These are phyloP conservation scores for Wallacemonas sp. DNA, from an alignment of 208 protist genomes.

Conservation along the genomic window DNA sequence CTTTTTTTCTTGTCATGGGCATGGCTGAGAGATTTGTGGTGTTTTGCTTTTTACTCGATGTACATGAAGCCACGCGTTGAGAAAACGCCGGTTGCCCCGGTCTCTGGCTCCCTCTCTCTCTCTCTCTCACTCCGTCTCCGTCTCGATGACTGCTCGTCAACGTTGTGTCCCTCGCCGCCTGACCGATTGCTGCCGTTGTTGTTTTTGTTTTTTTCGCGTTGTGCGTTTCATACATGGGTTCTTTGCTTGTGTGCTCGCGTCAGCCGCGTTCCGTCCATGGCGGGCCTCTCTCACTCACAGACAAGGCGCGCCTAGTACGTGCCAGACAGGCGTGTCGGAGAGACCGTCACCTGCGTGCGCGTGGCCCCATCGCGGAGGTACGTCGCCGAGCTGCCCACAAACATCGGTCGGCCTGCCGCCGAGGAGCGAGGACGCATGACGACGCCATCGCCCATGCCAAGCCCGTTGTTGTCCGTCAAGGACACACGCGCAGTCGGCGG, in stretches of 20 bases:
- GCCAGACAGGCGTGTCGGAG: constrained; percentile 23
- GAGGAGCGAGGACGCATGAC: constrained; percentile 11
- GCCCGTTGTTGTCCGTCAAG: constrained; percentile 19
- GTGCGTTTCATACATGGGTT: too few species aligned
- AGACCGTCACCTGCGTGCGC: constrained; percentile 62
- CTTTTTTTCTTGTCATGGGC: too few species aligned
- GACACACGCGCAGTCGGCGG: constrained; percentile 22
- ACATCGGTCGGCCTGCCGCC: constrained; percentile 56
- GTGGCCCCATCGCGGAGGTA: constrained; percentile 44
- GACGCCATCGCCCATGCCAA: constrained; percentile 11
- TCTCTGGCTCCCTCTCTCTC: too few species aligned
- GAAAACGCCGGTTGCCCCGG: too few species aligned
- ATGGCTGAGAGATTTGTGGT: too few species aligned
- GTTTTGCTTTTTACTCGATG: too few species aligned
- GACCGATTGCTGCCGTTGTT: too few species aligned
- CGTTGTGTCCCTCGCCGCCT: too few species aligned
- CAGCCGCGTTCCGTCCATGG: background rate
- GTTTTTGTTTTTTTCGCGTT: too few species aligned
- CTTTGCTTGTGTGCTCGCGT: background rate
- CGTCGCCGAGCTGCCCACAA: constrained; percentile 51
- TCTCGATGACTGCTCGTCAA: too few species aligned
- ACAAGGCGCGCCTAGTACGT: background rate
- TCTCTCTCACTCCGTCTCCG: too few species aligned
- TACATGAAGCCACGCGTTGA: too few species aligned
- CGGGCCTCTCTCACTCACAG: background rate